Evolutionary conservation across 2,329 filamentous ascomycete species (phyloP).

Genomic region (Berkeleyomyces basicola): DNA sequence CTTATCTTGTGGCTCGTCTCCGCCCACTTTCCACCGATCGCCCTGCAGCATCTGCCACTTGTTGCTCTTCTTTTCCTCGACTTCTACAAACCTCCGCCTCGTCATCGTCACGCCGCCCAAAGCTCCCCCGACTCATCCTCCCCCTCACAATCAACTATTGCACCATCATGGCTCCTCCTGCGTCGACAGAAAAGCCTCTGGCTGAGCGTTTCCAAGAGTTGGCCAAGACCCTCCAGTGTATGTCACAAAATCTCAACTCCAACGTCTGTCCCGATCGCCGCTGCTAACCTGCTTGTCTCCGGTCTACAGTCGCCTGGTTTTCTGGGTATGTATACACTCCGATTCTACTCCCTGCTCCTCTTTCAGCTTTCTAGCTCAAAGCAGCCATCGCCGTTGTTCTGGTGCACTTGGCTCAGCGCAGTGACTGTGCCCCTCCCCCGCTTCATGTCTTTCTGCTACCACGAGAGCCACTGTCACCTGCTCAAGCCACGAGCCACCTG

Average conservation of each 20-base stretch:
- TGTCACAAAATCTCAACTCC: constrained; percentile 21
- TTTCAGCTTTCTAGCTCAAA: not conserved
- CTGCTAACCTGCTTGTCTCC: constrained; percentile 22
- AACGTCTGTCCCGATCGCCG: constrained; percentile 2
- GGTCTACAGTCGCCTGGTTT: constrained; percentile 54
- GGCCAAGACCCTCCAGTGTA: constrained; percentile 86
- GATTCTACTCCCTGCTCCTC: not conserved
- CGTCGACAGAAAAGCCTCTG: constrained; percentile 51
- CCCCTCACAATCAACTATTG: not conserved
- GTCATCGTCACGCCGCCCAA: not conserved
- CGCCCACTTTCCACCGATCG: not conserved
- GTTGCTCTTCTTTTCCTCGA: not conserved
- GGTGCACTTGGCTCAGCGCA: not conserved
- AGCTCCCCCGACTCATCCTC: not conserved
- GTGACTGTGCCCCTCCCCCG: not conserved
- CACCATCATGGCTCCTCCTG: constrained; percentile 32
- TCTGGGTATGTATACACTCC: constrained; percentile 39
- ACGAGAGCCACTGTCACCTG: not conserved
- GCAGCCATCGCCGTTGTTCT: not conserved
- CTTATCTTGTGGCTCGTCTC: not conserved
- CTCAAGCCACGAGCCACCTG: not conserved
- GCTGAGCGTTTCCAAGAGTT: constrained; percentile 59
- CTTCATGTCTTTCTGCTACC: not conserved
- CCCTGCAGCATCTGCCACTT: not conserved
- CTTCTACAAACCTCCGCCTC: not conserved